These are phyloP conservation scores for Nasturtium officinale DNA, from an alignment of 345 rosid species.

Conservation along the genomic window DNA sequence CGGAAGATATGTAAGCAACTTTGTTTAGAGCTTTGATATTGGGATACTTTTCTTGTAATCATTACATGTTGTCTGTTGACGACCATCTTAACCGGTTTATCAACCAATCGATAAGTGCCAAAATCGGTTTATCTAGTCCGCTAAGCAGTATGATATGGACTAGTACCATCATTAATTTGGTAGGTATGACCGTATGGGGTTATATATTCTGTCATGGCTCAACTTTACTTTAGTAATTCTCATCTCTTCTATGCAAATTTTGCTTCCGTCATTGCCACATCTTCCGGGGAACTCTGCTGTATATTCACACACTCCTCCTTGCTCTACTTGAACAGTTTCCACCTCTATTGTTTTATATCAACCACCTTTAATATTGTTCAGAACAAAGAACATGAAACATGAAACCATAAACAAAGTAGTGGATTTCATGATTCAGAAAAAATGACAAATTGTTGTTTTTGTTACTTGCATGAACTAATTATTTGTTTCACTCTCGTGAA, in stretches of 20 bases:
- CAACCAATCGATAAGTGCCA: background rate
- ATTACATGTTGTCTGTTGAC: background rate
- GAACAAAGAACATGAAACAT: conserved; percentile 2
- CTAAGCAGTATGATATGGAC: background rate
- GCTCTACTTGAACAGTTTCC: background rate
- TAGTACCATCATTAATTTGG: background rate
- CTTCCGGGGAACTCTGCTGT: conserved; percentile 20
- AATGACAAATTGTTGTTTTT: background rate
- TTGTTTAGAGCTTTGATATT: conserved; percentile 18
- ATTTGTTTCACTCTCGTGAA: background rate
- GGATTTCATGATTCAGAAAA: conserved; percentile 10
- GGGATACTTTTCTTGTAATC: conserved; percentile 8
- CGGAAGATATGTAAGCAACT: conserved; percentile 28
- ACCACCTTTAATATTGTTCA: conserved; percentile 16
- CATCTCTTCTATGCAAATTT: background rate
- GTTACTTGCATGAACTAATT: background rate
- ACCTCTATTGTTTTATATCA: conserved; percentile 11
- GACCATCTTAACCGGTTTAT: conserved; percentile 11
- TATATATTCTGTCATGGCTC: too few relatives aligned
- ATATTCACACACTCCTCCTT: conserved; percentile 9
- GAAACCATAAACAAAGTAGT: background rate
- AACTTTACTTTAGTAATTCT: too few relatives aligned
- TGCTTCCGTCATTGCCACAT: conserved; percentile 30
- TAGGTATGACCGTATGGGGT: too few relatives aligned
- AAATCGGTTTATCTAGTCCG: background rate